Evolutionary conservation across 2,329 filamentous ascomycete genomes (phyloP), one percentile per base, ranked within the genome.

Genomic region (Calonectria crousiana): DNA sequence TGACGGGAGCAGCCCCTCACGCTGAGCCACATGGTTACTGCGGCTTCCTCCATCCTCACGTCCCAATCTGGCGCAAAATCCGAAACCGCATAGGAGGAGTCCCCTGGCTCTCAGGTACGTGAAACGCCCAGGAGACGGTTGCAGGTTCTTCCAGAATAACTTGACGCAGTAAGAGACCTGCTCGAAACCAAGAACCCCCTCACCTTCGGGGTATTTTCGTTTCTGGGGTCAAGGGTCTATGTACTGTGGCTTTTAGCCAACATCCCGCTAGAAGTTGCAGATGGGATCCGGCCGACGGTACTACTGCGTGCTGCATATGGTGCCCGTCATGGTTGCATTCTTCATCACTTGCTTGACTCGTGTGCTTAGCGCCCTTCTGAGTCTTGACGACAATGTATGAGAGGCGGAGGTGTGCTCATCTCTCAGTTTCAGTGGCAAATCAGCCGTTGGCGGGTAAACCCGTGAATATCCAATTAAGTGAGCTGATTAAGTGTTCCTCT

Each of bases 91-190:
- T 68, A 73, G 72, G 74, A 74, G 53, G 65, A 69, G 71, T 70
- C 74, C 64, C 74, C 74, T 65, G 69, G 69, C 71, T 74, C 56
- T 77, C 75, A 67, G 72, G 69, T 74, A 78, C 77, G 71, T 79
- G 81, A 83, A 82, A 80, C 77, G 51, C 30, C 62, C 66, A 32
- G 73, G 51, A 51, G n/a, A 41, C 52, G 49, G 68, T 74, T 65
- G 74, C 74, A 74, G 73, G 71, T 73, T 77, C 65, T 80, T 80
- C 78, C 80, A 79, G 78, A 82, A 81, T 70, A 76, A 76, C 51
- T 75, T 76, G 76, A 79, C 69, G 77, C 76, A 69, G 52, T 10
- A n/a, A 70, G 67, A 71, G 62, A 65, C 72, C 74, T 70, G 36
- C 56, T 49, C 71, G 51, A 72, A 58, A 51, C 44, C 72, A 44